Evolutionary conservation across 1,139 yeast species (phyloP).

Genomic region (Diutina scorzettiae): DNA sequence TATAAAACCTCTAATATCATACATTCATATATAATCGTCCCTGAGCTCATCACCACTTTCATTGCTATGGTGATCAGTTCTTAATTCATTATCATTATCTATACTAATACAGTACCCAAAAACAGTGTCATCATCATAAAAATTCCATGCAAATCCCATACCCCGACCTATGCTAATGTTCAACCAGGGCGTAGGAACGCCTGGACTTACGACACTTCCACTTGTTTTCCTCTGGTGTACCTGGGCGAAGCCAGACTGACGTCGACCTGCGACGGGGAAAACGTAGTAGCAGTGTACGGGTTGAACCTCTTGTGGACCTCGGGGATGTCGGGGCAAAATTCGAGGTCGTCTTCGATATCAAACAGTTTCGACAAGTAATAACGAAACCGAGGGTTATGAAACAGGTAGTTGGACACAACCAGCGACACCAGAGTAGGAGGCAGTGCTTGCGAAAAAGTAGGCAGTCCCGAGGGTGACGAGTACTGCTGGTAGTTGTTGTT

Average conservation of each 20-base stretch:
- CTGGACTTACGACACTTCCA: background rate
- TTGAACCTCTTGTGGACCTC: slow-evolving; percentile 30
- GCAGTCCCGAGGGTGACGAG: slow-evolving; percentile 4
- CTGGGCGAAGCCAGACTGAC: background rate
- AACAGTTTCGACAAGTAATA: slow-evolving; percentile 45
- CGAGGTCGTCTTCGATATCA: slow-evolving; percentile 54
- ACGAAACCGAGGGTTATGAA: slow-evolving; percentile 33
- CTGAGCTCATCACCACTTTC: too few relatives aligned
- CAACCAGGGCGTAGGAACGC: too few relatives aligned
- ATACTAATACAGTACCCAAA: slow-evolving; percentile 1
- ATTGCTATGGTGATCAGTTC: too few relatives aligned
- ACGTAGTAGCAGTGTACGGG: slow-evolving; percentile 47
- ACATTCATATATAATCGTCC: too few relatives aligned
- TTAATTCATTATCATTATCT: slow-evolving; percentile 1
- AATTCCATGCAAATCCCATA: background rate
- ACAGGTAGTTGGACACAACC: slow-evolving; percentile 19
- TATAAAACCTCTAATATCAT: too few relatives aligned
- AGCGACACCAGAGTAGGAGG: slow-evolving; percentile 9
- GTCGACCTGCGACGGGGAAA: slow-evolving; percentile 26
- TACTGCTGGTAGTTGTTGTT: slow-evolving; percentile 5
- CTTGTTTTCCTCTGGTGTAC: background rate
- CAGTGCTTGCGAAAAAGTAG: slow-evolving; percentile 5
- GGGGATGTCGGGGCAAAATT: slow-evolving; percentile 51
- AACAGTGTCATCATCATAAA: background rate
- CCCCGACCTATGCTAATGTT: background rate